Evolutionary conservation across 1,139 yeast genomes (phyloP), one percentile per base, ranked within the genome.

Genomic region (Suhomyces wounanorum): DNA sequence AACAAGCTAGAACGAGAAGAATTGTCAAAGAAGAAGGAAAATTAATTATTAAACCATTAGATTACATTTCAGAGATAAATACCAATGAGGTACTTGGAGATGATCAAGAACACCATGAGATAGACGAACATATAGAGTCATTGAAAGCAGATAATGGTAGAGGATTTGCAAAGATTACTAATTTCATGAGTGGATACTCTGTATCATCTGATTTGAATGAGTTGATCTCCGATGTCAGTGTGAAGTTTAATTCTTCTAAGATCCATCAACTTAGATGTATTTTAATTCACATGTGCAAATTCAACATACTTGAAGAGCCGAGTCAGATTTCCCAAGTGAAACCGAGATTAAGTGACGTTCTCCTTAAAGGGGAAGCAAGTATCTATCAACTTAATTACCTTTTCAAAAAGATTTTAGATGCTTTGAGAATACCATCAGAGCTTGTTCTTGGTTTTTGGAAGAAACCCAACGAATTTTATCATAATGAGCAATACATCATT

Each of bases 381-480:
- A 78, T 94, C 1, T 85, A 81, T 58, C 96, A 90, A 63, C 66
- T 92, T 52, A 89, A 94, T 18, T 84, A 87, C 72, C 69, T 90
- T 25, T 88, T 90, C 66, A 84, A 85, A 55, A 81, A 83, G 52
- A 81, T 94, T 71, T 82, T 94, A 46, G 85, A 82, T 52, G 79
- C 87, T 0, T 73, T 92, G 48, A 83, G 86, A 23, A 78, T 94
- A 41, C 85, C 86, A 10, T 82, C 91, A 55, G 95, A 88, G 56
- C 77, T 91, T 1, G 84, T 94, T 1, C 72, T 84, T 35, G 99
- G 99, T 3, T 89, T 89, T 59, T 78, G 94, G 72, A 90, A 92
- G 63, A 81, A 84, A 33, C 96, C 96, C 5, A 83, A 83, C 44
- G 84, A 81, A 55, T 69, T 77, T 53, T 75, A 77, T 56, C 81